Percentiles rank a stretch among this genome's conserved stretches.
These are phyloP conservation scores for Epichloe hybrida DNA, from an alignment of 2,329 filamentous ascomycete genomes.

Conservation along the genomic window DNA sequence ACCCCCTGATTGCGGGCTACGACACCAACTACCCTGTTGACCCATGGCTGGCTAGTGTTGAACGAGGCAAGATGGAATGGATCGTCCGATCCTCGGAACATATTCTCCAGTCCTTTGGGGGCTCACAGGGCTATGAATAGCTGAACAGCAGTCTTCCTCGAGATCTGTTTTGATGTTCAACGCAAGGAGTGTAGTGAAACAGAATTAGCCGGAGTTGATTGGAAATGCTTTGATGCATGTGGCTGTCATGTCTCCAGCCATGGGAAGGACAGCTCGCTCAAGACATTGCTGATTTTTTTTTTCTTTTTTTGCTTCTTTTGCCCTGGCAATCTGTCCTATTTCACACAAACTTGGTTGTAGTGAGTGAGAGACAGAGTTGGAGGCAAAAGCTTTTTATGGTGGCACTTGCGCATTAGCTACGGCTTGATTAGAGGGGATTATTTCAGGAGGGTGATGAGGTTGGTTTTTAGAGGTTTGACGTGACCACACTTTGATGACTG, in stretches of 20 bases:
- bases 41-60: slow-evolving; percentile 25
- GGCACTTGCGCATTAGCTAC: not conserved
- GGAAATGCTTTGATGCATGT: slow-evolving; percentile 1
- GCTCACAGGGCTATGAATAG: slow-evolving; percentile 16
- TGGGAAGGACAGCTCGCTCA: not conserved
- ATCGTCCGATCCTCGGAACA: slow-evolving; percentile 23
- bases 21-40: slow-evolving; percentile 25
- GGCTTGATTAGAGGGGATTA: not conserved
- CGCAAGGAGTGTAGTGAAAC: not conserved
- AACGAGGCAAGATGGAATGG: slow-evolving; percentile 26
- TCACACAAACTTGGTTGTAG: not conserved
- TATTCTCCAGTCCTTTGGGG: slow-evolving; percentile 20
- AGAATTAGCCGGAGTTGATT: not conserved
- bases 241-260: not conserved
- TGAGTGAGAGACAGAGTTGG: not conserved
- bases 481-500: slow-evolving; percentile 11
- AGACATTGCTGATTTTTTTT: not conserved
- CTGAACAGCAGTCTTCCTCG: not conserved
- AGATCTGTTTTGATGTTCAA: not conserved
- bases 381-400: not conserved
- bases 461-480: not conserved
- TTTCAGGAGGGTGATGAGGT: not conserved
- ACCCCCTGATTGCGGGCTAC: slow-evolving; percentile 19
- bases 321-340: not conserved
- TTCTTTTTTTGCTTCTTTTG: not conserved